These are phyloP conservation scores for Fusarium sp. DNA, from an alignment of 2,329 filamentous ascomycete species.

Conservation along the genomic window DNA sequence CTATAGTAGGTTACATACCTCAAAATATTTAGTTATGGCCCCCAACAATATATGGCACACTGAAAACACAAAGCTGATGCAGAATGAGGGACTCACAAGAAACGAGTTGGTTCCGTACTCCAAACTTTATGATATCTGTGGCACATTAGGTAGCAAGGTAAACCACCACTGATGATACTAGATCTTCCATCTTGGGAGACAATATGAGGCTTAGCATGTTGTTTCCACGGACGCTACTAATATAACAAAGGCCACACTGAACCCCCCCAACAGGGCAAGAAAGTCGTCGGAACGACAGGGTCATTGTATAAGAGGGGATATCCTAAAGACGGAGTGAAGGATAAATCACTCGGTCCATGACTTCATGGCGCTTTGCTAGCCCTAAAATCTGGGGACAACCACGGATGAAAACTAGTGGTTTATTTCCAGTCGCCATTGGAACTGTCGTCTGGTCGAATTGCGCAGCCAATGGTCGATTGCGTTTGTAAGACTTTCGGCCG, in stretches of 20 bases:
- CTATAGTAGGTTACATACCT: constrained; percentile 3
- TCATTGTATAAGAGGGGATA: neutral
- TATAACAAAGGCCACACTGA: neutral
- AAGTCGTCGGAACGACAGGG: constrained; percentile 21
- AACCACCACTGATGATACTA: neutral
- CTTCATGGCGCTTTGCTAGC: constrained; percentile 33
- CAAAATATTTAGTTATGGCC: neutral
- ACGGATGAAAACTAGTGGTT: constrained; percentile 7
- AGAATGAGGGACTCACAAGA: neutral
- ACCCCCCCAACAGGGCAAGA: neutral
- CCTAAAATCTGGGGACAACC: constrained; percentile 36
- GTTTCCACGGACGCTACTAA: constrained; percentile 7
- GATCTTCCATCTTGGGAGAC: neutral
- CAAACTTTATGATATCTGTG: neutral
- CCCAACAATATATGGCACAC: neutral
- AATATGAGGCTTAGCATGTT: neutral
- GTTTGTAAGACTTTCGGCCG: constrained; percentile 21
- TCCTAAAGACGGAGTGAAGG: neutral
- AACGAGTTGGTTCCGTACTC: neutral
- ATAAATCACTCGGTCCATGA: constrained; percentile 30
- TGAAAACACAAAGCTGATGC: neutral
- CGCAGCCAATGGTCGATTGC: constrained; percentile 22
- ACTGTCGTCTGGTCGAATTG: neutral
- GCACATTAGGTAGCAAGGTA: neutral
- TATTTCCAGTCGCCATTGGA: constrained; percentile 10